phyloP scores from a whole-genome alignment of 768 basidiomycete species.

The Botryobasidium botryosum region DNA sequence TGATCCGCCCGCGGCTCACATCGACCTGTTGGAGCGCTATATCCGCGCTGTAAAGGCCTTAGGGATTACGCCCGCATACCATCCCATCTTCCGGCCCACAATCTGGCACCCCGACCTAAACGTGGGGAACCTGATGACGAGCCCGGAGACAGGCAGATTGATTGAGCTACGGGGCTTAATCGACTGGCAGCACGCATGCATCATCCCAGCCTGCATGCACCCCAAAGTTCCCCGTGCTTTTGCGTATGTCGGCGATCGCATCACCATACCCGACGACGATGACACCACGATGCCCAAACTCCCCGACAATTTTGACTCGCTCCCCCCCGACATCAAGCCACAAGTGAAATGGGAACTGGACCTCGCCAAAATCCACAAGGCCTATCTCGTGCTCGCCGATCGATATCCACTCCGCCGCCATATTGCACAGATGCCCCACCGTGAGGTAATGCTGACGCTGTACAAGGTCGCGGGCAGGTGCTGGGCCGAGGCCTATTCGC shows the following conservation, averaged over 20 bases:
- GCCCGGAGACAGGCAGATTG: slow-evolving; percentile 6
- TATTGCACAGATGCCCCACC: too few relatives aligned
- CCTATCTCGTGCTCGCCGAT: too few relatives aligned
- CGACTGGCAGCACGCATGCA: slow-evolving; percentile 12
- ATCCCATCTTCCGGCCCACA: slow-evolving; percentile 4
- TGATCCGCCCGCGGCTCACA: background rate
- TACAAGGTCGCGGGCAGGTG: too few relatives aligned
- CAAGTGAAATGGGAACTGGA: too few relatives aligned
- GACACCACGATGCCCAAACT: too few relatives aligned
- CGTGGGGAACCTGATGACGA: slow-evolving; percentile 9
- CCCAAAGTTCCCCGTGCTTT: background rate
- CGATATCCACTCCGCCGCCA: too few relatives aligned
- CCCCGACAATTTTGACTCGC: too few relatives aligned
- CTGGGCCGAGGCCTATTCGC: background rate
- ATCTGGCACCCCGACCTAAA: slow-evolving; percentile 15
- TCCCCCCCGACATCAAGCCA: too few relatives aligned
- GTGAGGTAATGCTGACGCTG: too few relatives aligned
- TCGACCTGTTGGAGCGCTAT: background rate
- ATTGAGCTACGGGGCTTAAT: slow-evolving; percentile 6
- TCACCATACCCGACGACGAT: too few relatives aligned
- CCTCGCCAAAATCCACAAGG: too few relatives aligned
- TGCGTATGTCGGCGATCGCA: background rate
- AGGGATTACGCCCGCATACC: background rate
- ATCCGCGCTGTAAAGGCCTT: background rate
- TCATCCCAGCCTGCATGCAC: background rate